phyloP scores from a whole-genome alignment of 306 rosid genomes.

The Vigna nakashimae region DNA sequence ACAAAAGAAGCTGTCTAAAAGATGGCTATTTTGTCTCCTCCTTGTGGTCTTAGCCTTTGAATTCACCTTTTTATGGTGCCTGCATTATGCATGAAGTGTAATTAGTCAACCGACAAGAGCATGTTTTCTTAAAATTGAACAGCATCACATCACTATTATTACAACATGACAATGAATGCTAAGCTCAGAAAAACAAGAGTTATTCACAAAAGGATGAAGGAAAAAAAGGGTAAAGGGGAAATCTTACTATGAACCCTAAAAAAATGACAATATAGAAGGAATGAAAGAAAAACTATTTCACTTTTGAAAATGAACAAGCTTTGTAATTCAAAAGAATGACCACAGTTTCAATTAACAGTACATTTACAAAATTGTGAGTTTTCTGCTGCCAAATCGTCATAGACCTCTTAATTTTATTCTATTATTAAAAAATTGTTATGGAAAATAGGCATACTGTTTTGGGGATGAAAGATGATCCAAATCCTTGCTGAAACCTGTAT shows the following conservation, averaged over 20 bases:
- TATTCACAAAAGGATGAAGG: background rate
- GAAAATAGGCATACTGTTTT: conserved; percentile 48
- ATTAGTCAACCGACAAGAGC: conserved; percentile 38
- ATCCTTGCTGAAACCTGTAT: conserved; percentile 88
- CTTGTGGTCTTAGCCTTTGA: conserved; percentile 60
- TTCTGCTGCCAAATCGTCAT: conserved; percentile 5
- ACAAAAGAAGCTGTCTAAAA: conserved; percentile 64
- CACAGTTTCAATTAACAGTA: background rate
- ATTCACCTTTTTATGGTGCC: conserved; percentile 51
- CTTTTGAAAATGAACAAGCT: background rate
- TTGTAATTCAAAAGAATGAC: background rate
- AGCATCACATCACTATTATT: background rate
- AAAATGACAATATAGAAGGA: background rate
- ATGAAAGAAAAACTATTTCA: background rate
- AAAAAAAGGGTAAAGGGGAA: too few species aligned
- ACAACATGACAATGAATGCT: conserved; percentile 1
- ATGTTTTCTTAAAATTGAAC: background rate
- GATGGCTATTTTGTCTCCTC: conserved; percentile 93
- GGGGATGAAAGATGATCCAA: conserved; percentile 69
- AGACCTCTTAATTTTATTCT: too few species aligned
- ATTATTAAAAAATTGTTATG: conserved; percentile 9
- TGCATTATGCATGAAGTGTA: conserved; percentile 43
- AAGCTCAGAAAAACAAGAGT: background rate
- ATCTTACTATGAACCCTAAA: background rate
- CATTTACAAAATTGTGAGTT: background rate